phyloP scores from a whole-genome alignment of 768 basidiomycete genomes.

The Mrakia blollopis region DNA sequence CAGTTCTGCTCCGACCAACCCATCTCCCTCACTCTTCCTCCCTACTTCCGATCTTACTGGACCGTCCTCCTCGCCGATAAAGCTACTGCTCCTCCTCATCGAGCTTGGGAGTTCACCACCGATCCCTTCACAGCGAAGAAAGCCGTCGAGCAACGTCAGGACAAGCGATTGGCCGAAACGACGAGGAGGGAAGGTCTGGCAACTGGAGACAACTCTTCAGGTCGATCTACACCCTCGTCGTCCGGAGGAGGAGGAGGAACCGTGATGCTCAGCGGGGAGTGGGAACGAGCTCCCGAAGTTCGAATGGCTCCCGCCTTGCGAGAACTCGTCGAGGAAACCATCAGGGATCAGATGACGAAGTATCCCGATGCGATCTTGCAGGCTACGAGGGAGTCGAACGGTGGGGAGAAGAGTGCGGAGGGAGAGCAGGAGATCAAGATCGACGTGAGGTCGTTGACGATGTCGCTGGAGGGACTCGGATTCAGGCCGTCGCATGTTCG shows the following conservation, averaged over 20 bases:
- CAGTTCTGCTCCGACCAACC: constrained; percentile 43
- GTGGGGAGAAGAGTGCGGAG: constrained; percentile 29
- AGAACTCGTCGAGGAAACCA: constrained; percentile 71
- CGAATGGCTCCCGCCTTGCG: constrained; percentile 72
- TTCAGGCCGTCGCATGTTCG: constrained; percentile 53
- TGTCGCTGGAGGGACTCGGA: constrained; percentile 60
- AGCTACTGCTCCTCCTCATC: constrained; percentile 60
- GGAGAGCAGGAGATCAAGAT: constrained; percentile 35
- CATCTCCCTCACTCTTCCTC: constrained; percentile 59
- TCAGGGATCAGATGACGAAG: constrained; percentile 54
- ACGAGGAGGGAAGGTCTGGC: constrained; percentile 42
- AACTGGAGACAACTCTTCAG: constrained; percentile 38
- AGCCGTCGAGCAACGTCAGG: constrained; percentile 63
- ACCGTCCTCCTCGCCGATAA: constrained; percentile 65
- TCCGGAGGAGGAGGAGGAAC: constrained; percentile 42
- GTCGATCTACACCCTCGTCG: constrained; percentile 44
- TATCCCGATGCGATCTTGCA: constrained; percentile 45
- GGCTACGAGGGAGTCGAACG: constrained; percentile 40
- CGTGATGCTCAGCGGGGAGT: constrained; percentile 35
- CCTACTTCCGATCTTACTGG: constrained; percentile 85
- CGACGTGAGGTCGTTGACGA: constrained; percentile 50
- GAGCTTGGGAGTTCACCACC: constrained; percentile 78
- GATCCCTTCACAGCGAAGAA: constrained; percentile 77
- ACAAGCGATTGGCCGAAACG: constrained; percentile 44
- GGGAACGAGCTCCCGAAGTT: constrained; percentile 57